These are phyloP conservation scores for Cercospora sojina DNA, from an alignment of 2,329 filamentous ascomycete species.

Conservation along the genomic window DNA sequence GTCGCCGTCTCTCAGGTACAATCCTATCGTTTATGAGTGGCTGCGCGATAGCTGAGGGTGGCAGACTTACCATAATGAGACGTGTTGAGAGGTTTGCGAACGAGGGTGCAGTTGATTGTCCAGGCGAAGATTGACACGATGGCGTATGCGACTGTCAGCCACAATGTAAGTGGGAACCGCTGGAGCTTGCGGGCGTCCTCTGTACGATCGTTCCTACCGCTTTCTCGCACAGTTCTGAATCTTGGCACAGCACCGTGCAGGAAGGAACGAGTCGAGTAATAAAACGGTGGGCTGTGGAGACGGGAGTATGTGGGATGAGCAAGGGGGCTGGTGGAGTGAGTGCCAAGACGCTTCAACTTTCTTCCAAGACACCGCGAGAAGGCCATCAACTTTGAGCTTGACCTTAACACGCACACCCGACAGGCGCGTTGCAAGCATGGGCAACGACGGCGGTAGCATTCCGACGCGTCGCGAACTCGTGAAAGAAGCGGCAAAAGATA, in stretches of 20 bases:
- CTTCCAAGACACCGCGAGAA: background rate
- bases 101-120: background rate
- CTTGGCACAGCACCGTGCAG: background rate
- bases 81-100: background rate
- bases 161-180: background rate
- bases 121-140: background rate
- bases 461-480: constrained; percentile 94
- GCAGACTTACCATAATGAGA: background rate
- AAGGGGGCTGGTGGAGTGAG: background rate
- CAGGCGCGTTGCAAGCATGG: constrained; percentile 58
- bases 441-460: constrained; percentile 95
- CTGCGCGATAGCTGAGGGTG: background rate
- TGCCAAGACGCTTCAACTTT: constrained; percentile 1
- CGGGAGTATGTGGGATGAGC: background rate
- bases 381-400: background rate
- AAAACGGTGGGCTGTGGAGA: background rate
- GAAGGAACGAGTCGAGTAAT: background rate
- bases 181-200: background rate
- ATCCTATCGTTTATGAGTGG: background rate
- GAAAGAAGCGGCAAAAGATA: constrained; percentile 81
- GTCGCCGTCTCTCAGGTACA: background rate
- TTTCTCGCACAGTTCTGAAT: background rate
- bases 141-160: background rate
- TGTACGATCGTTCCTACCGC: background rate
- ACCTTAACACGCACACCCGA: background rate